Percentiles rank a stretch among this genome's conserved stretches.
phyloP scores from a whole-genome alignment of 176 grass and related monocot genomes.

The Alopecurus myosuroides region DNA sequence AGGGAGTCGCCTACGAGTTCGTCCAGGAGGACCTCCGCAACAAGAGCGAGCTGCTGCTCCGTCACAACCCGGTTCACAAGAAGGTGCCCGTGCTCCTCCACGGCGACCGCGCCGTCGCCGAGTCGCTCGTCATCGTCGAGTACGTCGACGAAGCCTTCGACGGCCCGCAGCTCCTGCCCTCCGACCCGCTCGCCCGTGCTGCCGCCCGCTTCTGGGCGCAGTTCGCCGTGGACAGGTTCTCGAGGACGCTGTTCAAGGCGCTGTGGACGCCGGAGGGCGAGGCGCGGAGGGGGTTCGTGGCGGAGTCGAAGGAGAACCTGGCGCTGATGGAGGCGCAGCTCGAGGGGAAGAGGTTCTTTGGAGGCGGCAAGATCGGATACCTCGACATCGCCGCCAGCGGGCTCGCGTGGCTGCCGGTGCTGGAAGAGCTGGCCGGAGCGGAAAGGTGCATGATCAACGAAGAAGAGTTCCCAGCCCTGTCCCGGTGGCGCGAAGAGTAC shows the following conservation, averaged over 20 bases:
- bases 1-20: conserved; percentile 7
- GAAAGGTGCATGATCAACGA: conserved; percentile 22
- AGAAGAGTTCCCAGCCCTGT: conserved; percentile 25
- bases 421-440: conserved; percentile 36
- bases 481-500: conserved; percentile 41
- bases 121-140: conserved; percentile 39
- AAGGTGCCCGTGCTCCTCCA: conserved; percentile 47
- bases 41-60: conserved; percentile 39
- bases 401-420: conserved; percentile 26
- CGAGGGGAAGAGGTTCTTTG: conserved; percentile 54
- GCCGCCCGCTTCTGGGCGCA: conserved; percentile 39
- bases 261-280: conserved; percentile 39
- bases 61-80: conserved; percentile 40
- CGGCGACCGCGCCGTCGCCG: not conserved
- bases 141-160: conserved; percentile 36
- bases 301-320: conserved; percentile 28
- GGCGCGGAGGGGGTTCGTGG: conserved; percentile 4
- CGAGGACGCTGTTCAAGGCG: conserved; percentile 25
- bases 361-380: conserved; percentile 33
- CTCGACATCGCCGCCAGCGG: conserved; percentile 28
- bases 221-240: conserved; percentile 33
- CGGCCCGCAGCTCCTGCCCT: not conserved
- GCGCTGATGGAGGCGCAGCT: conserved; percentile 35
- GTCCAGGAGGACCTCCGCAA: conserved; percentile 24
- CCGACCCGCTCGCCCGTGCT: conserved; percentile 26